phyloP scores from a whole-genome alignment of 495 filamentous ascomycete genomes.

The Chaetomium tenue region DNA sequence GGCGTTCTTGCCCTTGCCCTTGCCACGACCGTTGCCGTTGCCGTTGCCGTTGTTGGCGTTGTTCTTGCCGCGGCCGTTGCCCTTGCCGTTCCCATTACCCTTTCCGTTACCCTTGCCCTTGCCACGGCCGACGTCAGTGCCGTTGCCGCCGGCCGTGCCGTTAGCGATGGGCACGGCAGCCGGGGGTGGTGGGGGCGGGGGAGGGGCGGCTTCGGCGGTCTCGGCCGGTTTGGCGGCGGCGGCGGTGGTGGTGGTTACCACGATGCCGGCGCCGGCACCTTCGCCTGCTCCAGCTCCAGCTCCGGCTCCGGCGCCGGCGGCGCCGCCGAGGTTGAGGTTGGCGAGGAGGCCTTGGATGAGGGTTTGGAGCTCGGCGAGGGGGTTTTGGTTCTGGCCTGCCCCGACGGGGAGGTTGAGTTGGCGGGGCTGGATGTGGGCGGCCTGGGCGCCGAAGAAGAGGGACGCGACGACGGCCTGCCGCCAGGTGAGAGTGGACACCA shows the following conservation, averaged over 20 bases:
- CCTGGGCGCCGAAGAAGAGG: conserved; percentile 19
- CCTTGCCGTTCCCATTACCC: background rate
- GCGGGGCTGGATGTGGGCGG: conserved; percentile 1
- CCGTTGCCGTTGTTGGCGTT: background rate
- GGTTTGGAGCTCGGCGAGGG: conserved; percentile 8
- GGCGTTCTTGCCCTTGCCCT: too few relatives aligned
- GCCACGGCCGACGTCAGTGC: background rate
- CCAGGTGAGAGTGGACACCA: conserved; percentile 22
- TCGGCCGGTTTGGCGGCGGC: background rate
- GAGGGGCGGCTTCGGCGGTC: background rate
- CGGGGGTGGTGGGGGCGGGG: background rate
- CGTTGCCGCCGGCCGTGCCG: background rate
- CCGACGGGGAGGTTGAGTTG: background rate
- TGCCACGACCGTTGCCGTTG: too few relatives aligned
- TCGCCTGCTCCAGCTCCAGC: background rate
- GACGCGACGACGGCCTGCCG: conserved; percentile 28
- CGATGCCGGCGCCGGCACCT: too few relatives aligned
- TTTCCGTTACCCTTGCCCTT: conserved; percentile 22
- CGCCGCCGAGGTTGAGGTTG: conserved; percentile 10
- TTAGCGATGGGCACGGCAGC: background rate
- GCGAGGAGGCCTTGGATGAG: conserved; percentile 9
- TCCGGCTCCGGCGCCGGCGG: background rate
- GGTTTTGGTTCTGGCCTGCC: background rate
- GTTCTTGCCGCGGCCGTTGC: background rate
- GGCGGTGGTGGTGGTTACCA: background rate